phyloP scores from a whole-genome alignment of 129 eudicot genomes.

The Arctium minus region DNA sequence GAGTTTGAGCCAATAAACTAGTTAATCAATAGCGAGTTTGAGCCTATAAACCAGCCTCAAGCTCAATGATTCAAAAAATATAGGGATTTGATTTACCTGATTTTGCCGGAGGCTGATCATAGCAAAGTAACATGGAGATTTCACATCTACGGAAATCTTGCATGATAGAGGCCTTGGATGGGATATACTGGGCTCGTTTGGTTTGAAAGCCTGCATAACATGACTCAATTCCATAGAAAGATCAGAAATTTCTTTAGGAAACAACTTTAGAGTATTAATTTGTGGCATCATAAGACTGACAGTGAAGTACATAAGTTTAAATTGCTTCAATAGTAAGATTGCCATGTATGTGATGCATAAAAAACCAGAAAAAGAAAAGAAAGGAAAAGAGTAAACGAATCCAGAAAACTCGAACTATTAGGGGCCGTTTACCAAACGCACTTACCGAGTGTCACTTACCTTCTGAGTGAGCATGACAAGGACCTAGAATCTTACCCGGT shows the following conservation, averaged over 20 bases:
- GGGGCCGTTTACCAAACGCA: too few species aligned
- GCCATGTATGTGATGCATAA: background rate
- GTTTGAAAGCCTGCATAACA: background rate
- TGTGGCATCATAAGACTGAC: background rate
- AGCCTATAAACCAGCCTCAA: background rate
- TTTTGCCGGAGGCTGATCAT: constrained; percentile 3
- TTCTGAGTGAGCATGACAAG: too few species aligned
- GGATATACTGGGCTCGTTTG: background rate
- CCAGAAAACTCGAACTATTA: too few species aligned
- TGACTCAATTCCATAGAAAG: background rate
- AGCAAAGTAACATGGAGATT: background rate
- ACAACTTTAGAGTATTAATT: background rate
- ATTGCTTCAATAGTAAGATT: background rate
- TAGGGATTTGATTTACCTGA: constrained; percentile 7
- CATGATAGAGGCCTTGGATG: background rate
- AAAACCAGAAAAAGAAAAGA: background rate
- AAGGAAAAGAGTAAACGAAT: background rate
- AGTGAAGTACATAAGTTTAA: background rate
- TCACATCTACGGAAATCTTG: background rate
- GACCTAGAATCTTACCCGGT: too few species aligned
- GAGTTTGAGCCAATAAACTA: background rate
- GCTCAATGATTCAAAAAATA: background rate
- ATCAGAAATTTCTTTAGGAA: constrained; percentile 2
- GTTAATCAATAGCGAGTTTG: background rate
- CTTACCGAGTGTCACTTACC: too few species aligned